A percentile compares a stretch with the other conserved stretches of the same genome.
Conservation (phyloP, 345 rosid genomes). For the Euphorbia lathyris region DNA sequence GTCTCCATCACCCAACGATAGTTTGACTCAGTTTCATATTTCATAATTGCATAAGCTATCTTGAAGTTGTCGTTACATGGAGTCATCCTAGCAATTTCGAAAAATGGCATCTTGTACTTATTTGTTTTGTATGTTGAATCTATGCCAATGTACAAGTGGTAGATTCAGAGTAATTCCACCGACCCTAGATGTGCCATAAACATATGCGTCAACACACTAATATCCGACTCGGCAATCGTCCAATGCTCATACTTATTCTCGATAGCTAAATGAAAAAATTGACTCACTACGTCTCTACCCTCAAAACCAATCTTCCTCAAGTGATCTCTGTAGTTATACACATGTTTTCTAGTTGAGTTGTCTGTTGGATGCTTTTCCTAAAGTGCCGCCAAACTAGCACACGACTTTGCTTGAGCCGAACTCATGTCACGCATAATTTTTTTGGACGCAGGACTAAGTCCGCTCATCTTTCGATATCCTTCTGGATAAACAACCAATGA, state of each 20-base stretch:
- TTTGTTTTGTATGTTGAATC: too few relatives aligned
- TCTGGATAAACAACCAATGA: too few relatives aligned
- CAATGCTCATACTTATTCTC: background rate
- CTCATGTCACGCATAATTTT: background rate
- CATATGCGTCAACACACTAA: background rate
- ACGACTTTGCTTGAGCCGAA: background rate
- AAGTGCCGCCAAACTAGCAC: background rate
- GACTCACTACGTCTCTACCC: background rate
- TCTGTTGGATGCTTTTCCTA: background rate
- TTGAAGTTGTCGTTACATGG: too few relatives aligned
- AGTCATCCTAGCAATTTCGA: too few relatives aligned
- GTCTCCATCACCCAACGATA: too few relatives aligned
- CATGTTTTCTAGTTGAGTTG: too few relatives aligned
- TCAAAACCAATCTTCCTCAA: background rate
- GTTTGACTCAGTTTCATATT: too few relatives aligned
- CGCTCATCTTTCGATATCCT: too few relatives aligned
- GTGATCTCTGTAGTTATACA: too few relatives aligned
- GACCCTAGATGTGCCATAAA: background rate
- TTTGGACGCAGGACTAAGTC: background rate
- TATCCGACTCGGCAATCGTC: background rate
- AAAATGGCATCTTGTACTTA: too few relatives aligned
- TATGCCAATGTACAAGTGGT: too few relatives aligned
- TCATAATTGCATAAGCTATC: too few relatives aligned
- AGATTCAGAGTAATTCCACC: background rate
- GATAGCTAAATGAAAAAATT: background rate